Evolutionary conservation across 305 asterid genomes (phyloP).

Genomic region (Plantago coronopus): DNA sequence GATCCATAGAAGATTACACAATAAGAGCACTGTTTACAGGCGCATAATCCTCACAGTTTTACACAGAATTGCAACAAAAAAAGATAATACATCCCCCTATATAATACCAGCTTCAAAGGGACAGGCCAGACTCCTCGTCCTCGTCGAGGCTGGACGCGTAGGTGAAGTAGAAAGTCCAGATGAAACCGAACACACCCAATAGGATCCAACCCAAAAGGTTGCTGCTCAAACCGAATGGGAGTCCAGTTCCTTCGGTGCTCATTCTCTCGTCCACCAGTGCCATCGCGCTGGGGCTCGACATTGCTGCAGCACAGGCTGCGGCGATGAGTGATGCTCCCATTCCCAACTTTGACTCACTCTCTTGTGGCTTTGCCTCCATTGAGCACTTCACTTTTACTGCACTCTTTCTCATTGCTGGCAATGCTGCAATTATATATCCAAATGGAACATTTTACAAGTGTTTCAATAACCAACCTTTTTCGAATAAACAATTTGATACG

Average conservation of each 20-base stretch:
- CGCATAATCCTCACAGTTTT: conserved; percentile 24
- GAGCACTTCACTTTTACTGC: conserved; percentile 68
- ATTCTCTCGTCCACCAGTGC: conserved; percentile 91
- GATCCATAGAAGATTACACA: conserved; percentile 16
- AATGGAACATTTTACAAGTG: too few relatives aligned
- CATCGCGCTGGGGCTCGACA: conserved; percentile 75
- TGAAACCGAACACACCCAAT: conserved; percentile 68
- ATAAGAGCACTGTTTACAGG: conserved; percentile 24
- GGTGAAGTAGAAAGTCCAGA: conserved; percentile 61
- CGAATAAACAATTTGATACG: too few relatives aligned
- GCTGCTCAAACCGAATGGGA: conserved; percentile 87
- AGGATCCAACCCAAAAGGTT: conserved; percentile 83
- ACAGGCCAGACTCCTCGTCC: conserved; percentile 85
- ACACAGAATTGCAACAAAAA: conserved; percentile 14
- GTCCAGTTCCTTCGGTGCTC: conserved; percentile 94
- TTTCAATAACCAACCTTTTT: too few relatives aligned
- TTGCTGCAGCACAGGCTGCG: conserved; percentile 54
- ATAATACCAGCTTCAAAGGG: conserved; percentile 46
- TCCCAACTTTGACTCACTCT: conserved; percentile 42
- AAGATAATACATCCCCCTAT: not conserved
- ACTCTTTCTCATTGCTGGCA: conserved; percentile 48
- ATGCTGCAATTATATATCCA: conserved; percentile 33
- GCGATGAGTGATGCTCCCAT: conserved; percentile 53
- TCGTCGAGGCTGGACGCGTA: conserved; percentile 67
- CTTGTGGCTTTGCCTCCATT: conserved; percentile 39